Conservation (phyloP, 1,284 basidiomycete genomes). For the Filobasidium uniguttulatum region DNA sequence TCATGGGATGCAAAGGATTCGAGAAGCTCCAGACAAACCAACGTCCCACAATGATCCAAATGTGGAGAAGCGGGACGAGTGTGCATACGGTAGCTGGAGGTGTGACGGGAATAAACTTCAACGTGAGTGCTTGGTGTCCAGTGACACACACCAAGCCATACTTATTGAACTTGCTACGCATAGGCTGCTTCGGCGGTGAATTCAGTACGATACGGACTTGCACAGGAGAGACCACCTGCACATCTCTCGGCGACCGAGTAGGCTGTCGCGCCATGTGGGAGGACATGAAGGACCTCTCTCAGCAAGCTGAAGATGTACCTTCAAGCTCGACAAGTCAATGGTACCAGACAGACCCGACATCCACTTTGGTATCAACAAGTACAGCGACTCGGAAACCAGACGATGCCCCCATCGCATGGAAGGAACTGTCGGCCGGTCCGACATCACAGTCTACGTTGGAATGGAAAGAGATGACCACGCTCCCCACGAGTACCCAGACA, state of each 20-base stretch:
- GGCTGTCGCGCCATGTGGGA: constrained; percentile 23
- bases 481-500: constrained; percentile 4
- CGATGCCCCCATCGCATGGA: constrained; percentile 1
- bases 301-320: background rate
- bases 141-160: no score
- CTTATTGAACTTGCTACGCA: no score
- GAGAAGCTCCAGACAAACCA: no score
- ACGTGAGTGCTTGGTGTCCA: no score
- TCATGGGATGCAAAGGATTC: no score
- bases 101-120: no score
- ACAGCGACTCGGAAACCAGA: constrained; percentile 1
- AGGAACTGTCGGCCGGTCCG: constrained; percentile 5
- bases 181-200: constrained; percentile 21
- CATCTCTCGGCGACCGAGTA: constrained; percentile 24
- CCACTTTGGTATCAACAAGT: background rate
- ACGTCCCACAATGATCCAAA: no score
- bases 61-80: no score
- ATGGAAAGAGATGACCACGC: background rate
- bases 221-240: constrained; percentile 22
- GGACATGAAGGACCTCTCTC: constrained; percentile 20
- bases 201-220: constrained; percentile 24
- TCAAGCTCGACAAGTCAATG: background rate
- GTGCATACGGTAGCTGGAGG: no score
- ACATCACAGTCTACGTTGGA: constrained; percentile 7
- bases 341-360: background rate